A percentile compares a stretch with the other conserved stretches of the same genome.
Conservation (phyloP, 2,329 filamentous ascomycete species). For the Nannizzia gypsea region DNA sequence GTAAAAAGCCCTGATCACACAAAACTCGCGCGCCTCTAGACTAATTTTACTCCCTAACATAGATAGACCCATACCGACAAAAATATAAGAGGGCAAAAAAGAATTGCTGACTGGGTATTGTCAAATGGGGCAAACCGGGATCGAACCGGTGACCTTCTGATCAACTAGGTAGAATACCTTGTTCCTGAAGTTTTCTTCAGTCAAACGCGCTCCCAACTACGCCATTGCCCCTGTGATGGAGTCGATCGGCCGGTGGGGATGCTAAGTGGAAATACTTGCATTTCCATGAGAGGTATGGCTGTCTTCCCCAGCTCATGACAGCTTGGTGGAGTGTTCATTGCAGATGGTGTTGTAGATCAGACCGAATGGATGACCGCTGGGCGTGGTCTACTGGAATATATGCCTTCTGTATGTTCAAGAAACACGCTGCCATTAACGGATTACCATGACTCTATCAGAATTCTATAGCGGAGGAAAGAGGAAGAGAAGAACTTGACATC, state of each 20-base stretch:
- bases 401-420: no score
- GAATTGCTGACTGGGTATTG: neutral
- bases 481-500: neutral
- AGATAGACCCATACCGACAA: neutral
- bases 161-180: slow-evolving; percentile 3
- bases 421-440: neutral
- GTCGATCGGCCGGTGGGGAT: neutral
- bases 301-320: neutral
- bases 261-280: neutral
- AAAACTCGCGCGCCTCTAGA: neutral
- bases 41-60: neutral
- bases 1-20: neutral
- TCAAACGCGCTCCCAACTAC: slow-evolving; percentile 6
- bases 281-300: neutral
- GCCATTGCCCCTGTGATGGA: slow-evolving; percentile 4
- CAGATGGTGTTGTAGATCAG: neutral
- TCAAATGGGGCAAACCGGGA: slow-evolving; percentile 6
- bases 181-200: slow-evolving; percentile 4
- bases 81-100: neutral
- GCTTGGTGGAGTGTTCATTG: neutral
- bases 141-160: slow-evolving; percentile 6
- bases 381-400: no score
- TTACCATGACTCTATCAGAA: neutral
- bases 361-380: no score
- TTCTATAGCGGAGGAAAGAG: neutral